Conservation (phyloP, 257 asterid genomes). For the Rhazya stricta region DNA sequence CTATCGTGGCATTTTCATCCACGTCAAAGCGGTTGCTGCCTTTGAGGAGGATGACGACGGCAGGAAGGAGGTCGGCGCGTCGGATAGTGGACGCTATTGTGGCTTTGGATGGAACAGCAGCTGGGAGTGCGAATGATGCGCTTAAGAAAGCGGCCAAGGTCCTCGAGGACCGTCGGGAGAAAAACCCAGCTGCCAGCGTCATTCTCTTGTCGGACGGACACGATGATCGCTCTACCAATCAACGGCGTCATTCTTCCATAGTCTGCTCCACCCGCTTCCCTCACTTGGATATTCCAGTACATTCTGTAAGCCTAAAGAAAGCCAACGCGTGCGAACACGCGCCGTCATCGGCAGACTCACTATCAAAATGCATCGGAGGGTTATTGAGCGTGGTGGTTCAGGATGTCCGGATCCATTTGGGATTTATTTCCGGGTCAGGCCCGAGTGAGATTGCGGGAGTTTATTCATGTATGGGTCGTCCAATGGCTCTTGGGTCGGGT, state of each 20-base stretch:
- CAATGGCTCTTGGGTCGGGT: constrained; percentile 55
- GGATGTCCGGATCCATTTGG: constrained; percentile 58
- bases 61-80: constrained; percentile 75
- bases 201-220: constrained; percentile 58
- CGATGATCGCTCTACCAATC: constrained; percentile 30
- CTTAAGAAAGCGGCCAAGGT: constrained; percentile 88
- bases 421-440: constrained; percentile 50
- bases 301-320: constrained; percentile 40
- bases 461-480: constrained; percentile 46
- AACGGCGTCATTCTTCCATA: constrained; percentile 19
- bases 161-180: constrained; percentile 89
- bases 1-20: constrained; percentile 86
- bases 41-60: constrained; percentile 68
- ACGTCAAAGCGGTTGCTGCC: constrained; percentile 81
- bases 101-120: constrained; percentile 50
- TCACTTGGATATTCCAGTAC: constrained; percentile 52
- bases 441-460: constrained; percentile 64
- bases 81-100: constrained; percentile 77
- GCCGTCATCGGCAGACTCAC: constrained; percentile 26
- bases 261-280: constrained; percentile 63
- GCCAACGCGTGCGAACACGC: constrained; percentile 38
- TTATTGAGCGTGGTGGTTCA: constrained; percentile 47
- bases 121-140: constrained; percentile 59
- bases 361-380: constrained; percentile 41
- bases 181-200: constrained; percentile 60